Conservation (phyloP, 371 early-diverging fungal genomes). For the Mortierella sp. region DNA sequence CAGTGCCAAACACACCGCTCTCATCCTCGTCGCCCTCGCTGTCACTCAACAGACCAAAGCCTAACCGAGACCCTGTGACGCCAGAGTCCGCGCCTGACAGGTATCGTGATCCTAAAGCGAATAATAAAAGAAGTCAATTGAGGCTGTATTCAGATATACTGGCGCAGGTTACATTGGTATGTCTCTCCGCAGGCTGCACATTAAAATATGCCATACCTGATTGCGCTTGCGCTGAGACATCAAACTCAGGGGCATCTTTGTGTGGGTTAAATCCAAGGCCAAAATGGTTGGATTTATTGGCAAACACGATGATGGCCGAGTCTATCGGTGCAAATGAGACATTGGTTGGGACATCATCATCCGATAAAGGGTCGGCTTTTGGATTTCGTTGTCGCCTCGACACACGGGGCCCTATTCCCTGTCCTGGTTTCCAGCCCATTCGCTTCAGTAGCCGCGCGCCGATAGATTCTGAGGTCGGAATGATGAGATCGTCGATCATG, state of each 20-base stretch:
- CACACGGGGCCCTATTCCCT: constrained; percentile 84
- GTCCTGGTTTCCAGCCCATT: constrained; percentile 91
- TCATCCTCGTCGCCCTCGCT: constrained; percentile 69
- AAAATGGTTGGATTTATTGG: constrained; percentile 69
- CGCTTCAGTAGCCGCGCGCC: constrained; percentile 74
- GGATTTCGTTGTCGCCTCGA: constrained; percentile 51
- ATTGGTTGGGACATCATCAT: constrained; percentile 60
- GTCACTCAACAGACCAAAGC: constrained; percentile 55
- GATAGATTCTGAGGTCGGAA: constrained; percentile 73
- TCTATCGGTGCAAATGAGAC: constrained; percentile 83
- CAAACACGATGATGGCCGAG: constrained; percentile 68
- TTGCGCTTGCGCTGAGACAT: constrained; percentile 24
- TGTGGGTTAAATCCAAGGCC: constrained; percentile 84
- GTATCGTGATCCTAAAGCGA: constrained; percentile 30
- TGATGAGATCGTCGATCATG: constrained; percentile 70
- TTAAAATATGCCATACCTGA: constrained; percentile 37
- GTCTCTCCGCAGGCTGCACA: constrained; percentile 15
- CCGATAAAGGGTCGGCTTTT: constrained; percentile 54
- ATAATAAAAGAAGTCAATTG: not conserved
- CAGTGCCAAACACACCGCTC: constrained; percentile 61
- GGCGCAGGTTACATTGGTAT: not conserved
- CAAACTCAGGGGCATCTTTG: constrained; percentile 75
- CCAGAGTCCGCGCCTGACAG: constrained; percentile 12
- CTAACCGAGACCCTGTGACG: constrained; percentile 14
- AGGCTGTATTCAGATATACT: not conserved